Evolutionary conservation across 768 basidiomycete genomes (phyloP), one percentile per base, ranked within the genome.

Genomic region (Lactifluus volemus): DNA sequence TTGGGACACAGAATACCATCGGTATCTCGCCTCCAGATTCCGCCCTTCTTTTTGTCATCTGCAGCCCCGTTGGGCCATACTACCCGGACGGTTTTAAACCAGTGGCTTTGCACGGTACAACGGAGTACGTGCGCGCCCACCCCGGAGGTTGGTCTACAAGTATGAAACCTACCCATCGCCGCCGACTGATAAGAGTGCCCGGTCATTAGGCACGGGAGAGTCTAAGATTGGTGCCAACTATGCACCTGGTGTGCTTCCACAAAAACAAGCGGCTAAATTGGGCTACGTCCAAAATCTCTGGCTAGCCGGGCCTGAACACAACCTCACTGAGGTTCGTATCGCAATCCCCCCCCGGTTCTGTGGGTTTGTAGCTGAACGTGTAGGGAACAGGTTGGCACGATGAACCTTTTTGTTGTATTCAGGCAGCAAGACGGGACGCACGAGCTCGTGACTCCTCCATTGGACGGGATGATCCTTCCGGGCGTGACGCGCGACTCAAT

Each of bases 281-380:
- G 89, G 89, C 0, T 92, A 91, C 68, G 79, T 83, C 48, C 89
- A 91, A 71, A 83, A 89, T 61, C 73, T 94, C 5, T 92, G 91
- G 90, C 68, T 93, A 14, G 76, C 84, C 32, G 89, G 86, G 2
- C 77, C 86, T 1, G 74, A 84, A 17, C 80, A 79, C 55, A 70
- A 78, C 65, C 72, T 84, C 41, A 84, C 83, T 0, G 83, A 84
- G 73, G 76, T 74, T 17, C 12, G 68, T 45, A 34, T 63, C 68
- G 70, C 25, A 4, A 25, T n/a, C n/a, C n/a, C n/a, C n/a, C n/a
- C 11, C 78, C 17, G n/a, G 1, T 25, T 38, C 38, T 38, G 63
- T 58, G 30, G 19, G 39, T 14, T 73, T 34, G 36, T 47, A 2
- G 34, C 52, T 77, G 59, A 44, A 73, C 68, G 65, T 75, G 75